A percentile compares a stretch with the other conserved stretches of the same genome.
phyloP scores from a whole-genome alignment of 2,329 filamentous ascomycete genomes.

The Pseudocercospora crystallina region DNA sequence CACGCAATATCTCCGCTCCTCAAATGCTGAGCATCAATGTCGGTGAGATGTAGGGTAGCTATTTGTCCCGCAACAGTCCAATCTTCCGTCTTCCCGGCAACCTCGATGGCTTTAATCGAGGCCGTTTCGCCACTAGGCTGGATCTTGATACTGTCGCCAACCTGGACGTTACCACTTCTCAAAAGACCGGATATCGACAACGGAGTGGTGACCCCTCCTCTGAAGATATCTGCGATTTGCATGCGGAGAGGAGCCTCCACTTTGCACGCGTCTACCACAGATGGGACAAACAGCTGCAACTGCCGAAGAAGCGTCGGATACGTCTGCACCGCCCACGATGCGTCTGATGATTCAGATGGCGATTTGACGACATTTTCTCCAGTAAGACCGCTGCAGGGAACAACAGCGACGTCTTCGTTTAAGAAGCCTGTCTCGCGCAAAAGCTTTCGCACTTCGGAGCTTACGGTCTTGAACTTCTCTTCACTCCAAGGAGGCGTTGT shows the following conservation, averaged over 20 bases:
- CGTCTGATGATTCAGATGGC: slow-evolving; percentile 47
- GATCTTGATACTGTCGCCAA: slow-evolving; percentile 75
- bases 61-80: slow-evolving; percentile 95
- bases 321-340: slow-evolving; percentile 70
- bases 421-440: slow-evolving; percentile 79
- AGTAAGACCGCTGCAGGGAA: slow-evolving; percentile 84
- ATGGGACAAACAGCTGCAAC: slow-evolving; percentile 77
- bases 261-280: slow-evolving; percentile 38
- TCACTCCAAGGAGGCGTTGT: slow-evolving; percentile 70
- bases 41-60: slow-evolving; percentile 75
- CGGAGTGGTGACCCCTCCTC: slow-evolving; percentile 74
- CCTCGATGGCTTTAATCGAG: slow-evolving; percentile 76
- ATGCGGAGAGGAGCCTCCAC: slow-evolving; percentile 79
- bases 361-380: slow-evolving; percentile 78
- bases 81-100: slow-evolving; percentile 70
- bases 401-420: slow-evolving; percentile 75
- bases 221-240: slow-evolving; percentile 84
- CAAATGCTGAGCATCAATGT: slow-evolving; percentile 78
- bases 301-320: slow-evolving; percentile 73
- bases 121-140: slow-evolving; percentile 81
- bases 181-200: slow-evolving; percentile 84
- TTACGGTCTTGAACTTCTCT: slow-evolving; percentile 80
- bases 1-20: slow-evolving; percentile 82
- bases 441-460: slow-evolving; percentile 79
- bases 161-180: slow-evolving; percentile 78